Evolutionary conservation across 768 basidiomycete species (phyloP), one percentile per base, ranked within the genome.

Genomic region (Nidula microcarpa): DNA sequence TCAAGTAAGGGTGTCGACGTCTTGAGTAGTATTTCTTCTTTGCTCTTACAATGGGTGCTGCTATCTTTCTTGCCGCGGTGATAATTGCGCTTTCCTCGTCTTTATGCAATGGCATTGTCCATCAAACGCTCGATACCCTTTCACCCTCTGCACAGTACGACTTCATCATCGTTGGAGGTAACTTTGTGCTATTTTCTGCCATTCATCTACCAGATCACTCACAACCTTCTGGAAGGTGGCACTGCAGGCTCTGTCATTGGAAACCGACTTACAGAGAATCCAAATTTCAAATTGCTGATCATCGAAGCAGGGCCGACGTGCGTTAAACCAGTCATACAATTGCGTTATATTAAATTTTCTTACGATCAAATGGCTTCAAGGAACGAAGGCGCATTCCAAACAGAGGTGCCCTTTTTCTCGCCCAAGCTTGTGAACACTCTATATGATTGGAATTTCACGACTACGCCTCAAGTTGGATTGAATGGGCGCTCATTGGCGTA

Each of bases 401-500:
- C 60, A 2, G 54, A 51, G 4, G 57, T 64, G 6, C 66, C 67
- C 3, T 57, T 41, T 35, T 7, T 51, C 16, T 49, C 46, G 7
- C 36, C 47, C 10, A 33, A 41, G 39, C 32, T 45, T 30, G 11
- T 46, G 9, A 51, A 53, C 33, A 57, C 68, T 5, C 45, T 52
- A 1, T 63, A 58, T 37, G 66, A 68, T 49, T 73, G 71, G 71
- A 71, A 71, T 47, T 70, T 58, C 49, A 69, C 68, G 16, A 66
- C 67, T 0, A 52, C 54, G 13, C 66, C 68, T 3, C 68, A 69
- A 46, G 14, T 44, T 5, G 65, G 61, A 5, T 51, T 71, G 1
- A 59, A 62, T 49, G 59, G 59, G 23, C 65, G 68, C 0, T 11
- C 55, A 7, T 47, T 70, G 6, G 37, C 57, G 13, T 67, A 65